A percentile compares a stretch with the other conserved stretches of the same genome.
These are phyloP conservation scores for Pisolithus thermaeus DNA, from an alignment of 1,284 basidiomycete genomes.

Conservation along the genomic window DNA sequence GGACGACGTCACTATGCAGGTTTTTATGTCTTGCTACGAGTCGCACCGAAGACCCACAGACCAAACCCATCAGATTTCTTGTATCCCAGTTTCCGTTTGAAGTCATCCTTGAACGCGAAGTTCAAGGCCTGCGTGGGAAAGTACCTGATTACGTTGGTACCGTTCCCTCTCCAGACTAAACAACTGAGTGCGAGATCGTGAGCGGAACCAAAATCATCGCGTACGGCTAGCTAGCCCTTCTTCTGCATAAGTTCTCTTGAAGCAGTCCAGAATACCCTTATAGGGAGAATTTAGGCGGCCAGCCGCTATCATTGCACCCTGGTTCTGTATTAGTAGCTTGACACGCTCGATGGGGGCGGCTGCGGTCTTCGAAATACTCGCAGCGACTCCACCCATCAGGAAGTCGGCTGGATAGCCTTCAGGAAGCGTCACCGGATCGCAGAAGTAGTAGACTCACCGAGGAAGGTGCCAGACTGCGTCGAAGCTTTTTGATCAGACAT, in stretches of 20 bases:
- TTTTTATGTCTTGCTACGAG: not conserved
- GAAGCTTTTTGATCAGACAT: too few relatives aligned
- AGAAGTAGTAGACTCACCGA: slow-evolving; percentile 11
- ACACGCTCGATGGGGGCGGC: slow-evolving; percentile 73
- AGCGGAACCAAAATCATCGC: slow-evolving; percentile 11
- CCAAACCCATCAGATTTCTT: slow-evolving; percentile 50
- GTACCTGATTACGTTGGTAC: slow-evolving; percentile 59
- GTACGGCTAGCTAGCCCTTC: slow-evolving; percentile 45
- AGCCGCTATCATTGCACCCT: slow-evolving; percentile 51
- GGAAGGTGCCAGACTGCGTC: slow-evolving; percentile 13
- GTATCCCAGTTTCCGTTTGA: slow-evolving; percentile 46
- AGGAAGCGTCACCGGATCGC: not conserved
- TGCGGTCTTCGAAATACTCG: slow-evolving; percentile 61
- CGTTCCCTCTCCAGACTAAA: slow-evolving; percentile 57
- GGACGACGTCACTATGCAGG: not conserved
- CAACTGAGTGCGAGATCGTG: slow-evolving; percentile 8
- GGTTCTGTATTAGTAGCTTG: slow-evolving; percentile 67
- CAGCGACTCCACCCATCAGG: slow-evolving; percentile 46
- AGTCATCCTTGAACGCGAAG: slow-evolving; percentile 42
- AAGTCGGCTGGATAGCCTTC: slow-evolving; percentile 33
- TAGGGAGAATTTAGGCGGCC: slow-evolving; percentile 53
- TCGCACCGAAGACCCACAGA: slow-evolving; percentile 40
- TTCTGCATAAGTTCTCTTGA: slow-evolving; percentile 45
- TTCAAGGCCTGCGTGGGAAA: slow-evolving; percentile 65
- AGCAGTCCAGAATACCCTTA: slow-evolving; percentile 57